Evolutionary conservation across 345 rosid genomes (phyloP).

Genomic region (Eutrema yunnanense): DNA sequence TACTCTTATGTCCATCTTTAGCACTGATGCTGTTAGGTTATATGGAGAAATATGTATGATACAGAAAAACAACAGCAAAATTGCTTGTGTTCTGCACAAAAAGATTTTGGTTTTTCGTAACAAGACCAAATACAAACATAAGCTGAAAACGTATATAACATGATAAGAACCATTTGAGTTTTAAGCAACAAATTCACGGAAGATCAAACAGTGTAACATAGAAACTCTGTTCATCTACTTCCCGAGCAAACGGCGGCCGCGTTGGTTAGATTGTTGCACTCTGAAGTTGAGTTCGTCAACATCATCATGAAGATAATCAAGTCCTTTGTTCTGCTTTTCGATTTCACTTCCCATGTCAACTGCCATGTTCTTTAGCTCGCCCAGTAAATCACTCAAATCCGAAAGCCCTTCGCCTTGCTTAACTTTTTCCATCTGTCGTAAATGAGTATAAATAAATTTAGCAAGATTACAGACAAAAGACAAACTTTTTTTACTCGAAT

Average conservation of each 20-base stretch:
- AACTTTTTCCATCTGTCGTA: conserved; percentile 58
- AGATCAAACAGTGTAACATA: not conserved
- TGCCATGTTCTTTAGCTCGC: conserved; percentile 87
- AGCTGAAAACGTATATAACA: conserved; percentile 5
- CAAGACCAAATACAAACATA: conserved; percentile 5
- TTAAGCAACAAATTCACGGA: not conserved
- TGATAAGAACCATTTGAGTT: not conserved
- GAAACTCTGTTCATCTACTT: conserved; percentile 40
- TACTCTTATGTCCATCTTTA: not conserved
- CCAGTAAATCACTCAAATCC: conserved; percentile 69
- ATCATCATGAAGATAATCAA: conserved; percentile 60
- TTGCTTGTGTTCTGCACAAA: not conserved
- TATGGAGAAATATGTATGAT: not conserved
- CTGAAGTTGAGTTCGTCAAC: conserved; percentile 64
- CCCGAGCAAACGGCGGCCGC: conserved; percentile 64
- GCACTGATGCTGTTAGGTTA: not conserved
- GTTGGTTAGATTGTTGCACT: conserved; percentile 54
- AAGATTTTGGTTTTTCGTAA: not conserved
- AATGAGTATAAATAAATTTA: too few species aligned
- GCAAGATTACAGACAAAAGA: too few species aligned
- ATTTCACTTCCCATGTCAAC: conserved; percentile 88
- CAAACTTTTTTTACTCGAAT: too few species aligned
- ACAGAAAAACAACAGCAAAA: not conserved
- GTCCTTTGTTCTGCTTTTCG: conserved; percentile 63
- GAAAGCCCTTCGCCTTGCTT: conserved; percentile 88